A percentile compares a stretch with the other conserved stretches of the same genome.
phyloP scores from a whole-genome alignment of 768 basidiomycete species.

The Leccinellum rugosiceps region DNA sequence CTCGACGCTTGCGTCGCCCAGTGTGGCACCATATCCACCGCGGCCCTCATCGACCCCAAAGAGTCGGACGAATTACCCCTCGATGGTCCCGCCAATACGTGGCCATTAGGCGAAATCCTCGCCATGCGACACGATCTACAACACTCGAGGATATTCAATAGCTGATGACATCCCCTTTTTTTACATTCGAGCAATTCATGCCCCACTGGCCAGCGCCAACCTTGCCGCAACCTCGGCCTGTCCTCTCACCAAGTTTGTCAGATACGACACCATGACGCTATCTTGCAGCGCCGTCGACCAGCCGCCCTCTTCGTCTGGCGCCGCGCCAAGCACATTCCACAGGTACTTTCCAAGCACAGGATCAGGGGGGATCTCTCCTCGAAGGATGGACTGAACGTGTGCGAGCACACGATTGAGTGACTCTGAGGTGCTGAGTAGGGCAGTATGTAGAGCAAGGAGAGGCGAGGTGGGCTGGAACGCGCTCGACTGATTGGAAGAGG shows the following conservation, averaged over 20 bases:
- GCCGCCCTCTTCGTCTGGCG: conserved; percentile 66
- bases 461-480: conserved; percentile 49
- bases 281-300: conserved; percentile 86
- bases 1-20: conserved; percentile 51
- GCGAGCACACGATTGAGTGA: conserved; percentile 84
- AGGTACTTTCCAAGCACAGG: conserved; percentile 86
- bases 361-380: conserved; percentile 77
- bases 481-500: conserved; percentile 40
- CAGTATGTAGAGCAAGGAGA: conserved; percentile 44
- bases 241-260: conserved; percentile 88
- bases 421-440: conserved; percentile 63
- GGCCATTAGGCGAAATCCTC: conserved; percentile 95
- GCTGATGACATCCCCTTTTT: conserved; percentile 33
- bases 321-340: conserved; percentile 79
- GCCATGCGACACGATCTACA: conserved; percentile 88
- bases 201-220: conserved; percentile 64
- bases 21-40: conserved; percentile 50
- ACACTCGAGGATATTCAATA: conserved; percentile 97
- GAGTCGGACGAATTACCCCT: conserved; percentile 24
- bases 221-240: conserved; percentile 92
- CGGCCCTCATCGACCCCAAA: conserved; percentile 28
- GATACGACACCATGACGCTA: conserved; percentile 90
- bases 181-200: conserved; percentile 5
- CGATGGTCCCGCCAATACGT: conserved; percentile 79
- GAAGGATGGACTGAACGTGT: conserved; percentile 79